Evolutionary conservation across 1,139 yeast genomes (phyloP).

Genomic region (Geotrichum citri-aurantii): DNA sequence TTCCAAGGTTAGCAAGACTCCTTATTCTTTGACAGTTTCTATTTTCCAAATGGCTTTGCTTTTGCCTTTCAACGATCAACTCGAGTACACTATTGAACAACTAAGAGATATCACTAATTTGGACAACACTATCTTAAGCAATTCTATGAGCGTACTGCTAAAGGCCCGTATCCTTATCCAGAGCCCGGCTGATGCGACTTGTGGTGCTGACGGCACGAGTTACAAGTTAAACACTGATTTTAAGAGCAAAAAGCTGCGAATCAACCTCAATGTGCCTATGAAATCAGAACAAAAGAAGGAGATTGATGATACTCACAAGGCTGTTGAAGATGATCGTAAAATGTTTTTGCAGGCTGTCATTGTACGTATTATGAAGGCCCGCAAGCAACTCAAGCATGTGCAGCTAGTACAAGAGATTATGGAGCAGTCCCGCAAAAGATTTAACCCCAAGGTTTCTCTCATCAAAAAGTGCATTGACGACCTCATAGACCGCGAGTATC

Average conservation of each 20-base stretch:
- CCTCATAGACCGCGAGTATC: slow-evolving; percentile 79
- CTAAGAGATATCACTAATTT: slow-evolving; percentile 65
- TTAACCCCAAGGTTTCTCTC: slow-evolving; percentile 78
- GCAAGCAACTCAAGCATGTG: slow-evolving; percentile 73
- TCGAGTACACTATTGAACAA: slow-evolving; percentile 54
- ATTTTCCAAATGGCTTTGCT: slow-evolving; percentile 83
- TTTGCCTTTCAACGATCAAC: slow-evolving; percentile 65
- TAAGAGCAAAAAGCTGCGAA: slow-evolving; percentile 76
- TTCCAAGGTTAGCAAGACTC: slow-evolving; percentile 57
- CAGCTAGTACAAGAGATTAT: slow-evolving; percentile 83
- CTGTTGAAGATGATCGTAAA: slow-evolving; percentile 81
- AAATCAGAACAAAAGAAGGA: slow-evolving; percentile 74
- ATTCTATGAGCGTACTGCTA: slow-evolving; percentile 70
- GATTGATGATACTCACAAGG: slow-evolving; percentile 75
- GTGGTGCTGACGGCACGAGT: slow-evolving; percentile 44
- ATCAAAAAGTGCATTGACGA: slow-evolving; percentile 82
- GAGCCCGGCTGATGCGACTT: slow-evolving; percentile 35
- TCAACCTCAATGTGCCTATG: slow-evolving; percentile 79
- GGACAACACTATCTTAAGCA: slow-evolving; percentile 59
- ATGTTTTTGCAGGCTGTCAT: slow-evolving; percentile 86
- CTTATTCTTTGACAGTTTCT: slow-evolving; percentile 82
- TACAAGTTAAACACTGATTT: slow-evolving; percentile 76
- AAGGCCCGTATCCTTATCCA: slow-evolving; percentile 72
- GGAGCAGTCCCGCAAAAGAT: slow-evolving; percentile 78
- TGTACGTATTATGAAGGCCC: slow-evolving; percentile 94